A percentile compares a stretch with the other conserved stretches of the same genome.
Conservation (phyloP, 1,284 basidiomycete genomes). For the Moniliophthora roreri region DNA sequence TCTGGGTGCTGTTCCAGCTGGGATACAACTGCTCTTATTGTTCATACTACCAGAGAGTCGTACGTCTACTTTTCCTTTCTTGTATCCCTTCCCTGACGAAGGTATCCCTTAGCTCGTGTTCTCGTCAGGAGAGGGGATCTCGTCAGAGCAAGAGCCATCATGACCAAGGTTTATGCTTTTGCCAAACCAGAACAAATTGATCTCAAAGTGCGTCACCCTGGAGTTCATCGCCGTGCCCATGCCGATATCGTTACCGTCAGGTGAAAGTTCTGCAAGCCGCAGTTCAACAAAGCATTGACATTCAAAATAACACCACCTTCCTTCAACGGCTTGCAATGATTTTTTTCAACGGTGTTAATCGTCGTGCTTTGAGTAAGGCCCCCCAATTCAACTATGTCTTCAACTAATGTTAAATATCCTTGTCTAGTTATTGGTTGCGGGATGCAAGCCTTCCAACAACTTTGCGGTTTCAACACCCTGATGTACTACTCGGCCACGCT, state of each 20-base stretch:
- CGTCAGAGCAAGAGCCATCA: slow-evolving; percentile 48
- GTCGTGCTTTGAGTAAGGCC: slow-evolving; percentile 68
- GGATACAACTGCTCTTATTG: slow-evolving; percentile 60
- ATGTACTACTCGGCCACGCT: slow-evolving; percentile 81
- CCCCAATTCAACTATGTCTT: neutral
- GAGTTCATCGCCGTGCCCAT: no score
- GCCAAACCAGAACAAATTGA: slow-evolving; percentile 66
- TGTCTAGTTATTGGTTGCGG: slow-evolving; percentile 69
- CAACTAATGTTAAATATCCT: neutral
- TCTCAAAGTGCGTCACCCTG: slow-evolving; percentile 58
- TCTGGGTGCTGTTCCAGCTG: slow-evolving; percentile 67
- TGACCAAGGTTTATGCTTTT: slow-evolving; percentile 66
- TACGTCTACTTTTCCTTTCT: slow-evolving; percentile 30
- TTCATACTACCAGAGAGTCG: slow-evolving; percentile 78
- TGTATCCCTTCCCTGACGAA: no score
- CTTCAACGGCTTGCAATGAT: slow-evolving; percentile 56
- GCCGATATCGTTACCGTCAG: slow-evolving; percentile 27
- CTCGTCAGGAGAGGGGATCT: slow-evolving; percentile 58
- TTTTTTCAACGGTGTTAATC: slow-evolving; percentile 56
- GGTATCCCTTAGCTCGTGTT: slow-evolving; percentile 66
- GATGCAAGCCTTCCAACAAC: slow-evolving; percentile 81
- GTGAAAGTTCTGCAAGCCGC: slow-evolving; percentile 59
- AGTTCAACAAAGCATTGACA: slow-evolving; percentile 64
- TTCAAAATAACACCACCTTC: slow-evolving; percentile 63
- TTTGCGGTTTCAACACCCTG: slow-evolving; percentile 75